Evolutionary conservation across 2,329 filamentous ascomycete species (phyloP), one percentile per base, ranked within the genome.

Genomic region (Penicillium sp.): DNA sequence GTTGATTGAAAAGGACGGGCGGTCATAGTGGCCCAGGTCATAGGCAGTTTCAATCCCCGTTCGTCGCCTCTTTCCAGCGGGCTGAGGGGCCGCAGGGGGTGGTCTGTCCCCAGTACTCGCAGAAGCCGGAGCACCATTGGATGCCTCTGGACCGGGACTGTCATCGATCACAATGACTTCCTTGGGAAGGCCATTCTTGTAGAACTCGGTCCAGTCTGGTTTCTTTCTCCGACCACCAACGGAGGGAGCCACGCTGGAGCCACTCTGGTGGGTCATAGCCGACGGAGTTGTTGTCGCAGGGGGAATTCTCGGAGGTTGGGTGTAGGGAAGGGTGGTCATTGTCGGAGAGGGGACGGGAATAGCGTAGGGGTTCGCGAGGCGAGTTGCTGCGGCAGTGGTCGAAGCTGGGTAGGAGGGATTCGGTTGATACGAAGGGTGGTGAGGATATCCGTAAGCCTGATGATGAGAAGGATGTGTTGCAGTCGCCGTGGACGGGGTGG

Each of bases 151-250:
- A 11, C 76, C 74, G 49, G 88, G 88, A 5, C 84, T 86, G 71
- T 92, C 88, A 59, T 76, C 74, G 38, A 94, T 94, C 66, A 93
- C 86, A 68, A 94, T 93, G 69, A 94, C 86, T 77, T 94, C 90
- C 70, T 90, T 88, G 25, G 90, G 90, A 26, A 91, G 77, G 4
- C 90, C 90, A 72, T 93, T 92, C 70, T 88, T 88, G 73, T 92
- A 93, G 69, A 92, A 94, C 61, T 82, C 84, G 55, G 83, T 80
- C 90, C 90, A 94, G 74, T 94, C 87, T 47, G 89, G 88, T 62
- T 85, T 71, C 82, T 82, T 70, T 69, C 73, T 59, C 81, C 66
- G 68, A 71, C 50, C 49, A 38, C 65, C 73, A 69, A 61, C 70
- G 70, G 61, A 77, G 71, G 61, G 74, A 71, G 55, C 73, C 66